A percentile compares a stretch with the other conserved stretches of the same genome.
Evolutionary conservation across 2,329 filamentous ascomycete species (phyloP).

Genomic region (Aspergillus sp.): DNA sequence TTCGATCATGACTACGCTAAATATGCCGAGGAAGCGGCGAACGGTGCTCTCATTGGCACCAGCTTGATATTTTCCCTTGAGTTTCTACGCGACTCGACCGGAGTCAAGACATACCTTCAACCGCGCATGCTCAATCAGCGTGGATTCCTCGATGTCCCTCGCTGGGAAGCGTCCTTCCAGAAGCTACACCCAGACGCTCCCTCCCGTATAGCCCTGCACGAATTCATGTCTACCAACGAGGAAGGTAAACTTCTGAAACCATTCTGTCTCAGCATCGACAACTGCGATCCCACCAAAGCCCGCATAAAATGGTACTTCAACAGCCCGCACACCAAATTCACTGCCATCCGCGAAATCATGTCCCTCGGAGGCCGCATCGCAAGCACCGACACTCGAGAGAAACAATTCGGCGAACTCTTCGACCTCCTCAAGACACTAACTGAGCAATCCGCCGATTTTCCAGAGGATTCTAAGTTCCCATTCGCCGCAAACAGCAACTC

Average conservation of each 20-base stretch:
- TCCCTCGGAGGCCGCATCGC: slow-evolving; percentile 1
- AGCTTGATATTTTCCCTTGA: slow-evolving; percentile 7
- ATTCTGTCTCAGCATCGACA: slow-evolving; percentile 10
- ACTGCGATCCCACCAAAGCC: slow-evolving; percentile 2
- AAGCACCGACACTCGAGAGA: not conserved
- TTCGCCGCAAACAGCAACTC: not conserved
- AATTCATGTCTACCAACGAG: not conserved
- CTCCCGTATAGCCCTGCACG: not conserved
- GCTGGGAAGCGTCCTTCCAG: slow-evolving; percentile 4
- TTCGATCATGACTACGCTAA: slow-evolving; percentile 9
- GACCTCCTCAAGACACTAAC: slow-evolving; percentile 4
- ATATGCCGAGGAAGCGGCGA: not conserved
- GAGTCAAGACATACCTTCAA: slow-evolving; percentile 7
- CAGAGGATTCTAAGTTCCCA: not conserved
- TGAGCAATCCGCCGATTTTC: not conserved
- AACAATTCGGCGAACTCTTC: slow-evolving; percentile 4
- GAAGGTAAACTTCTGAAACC: slow-evolving; percentile 5
- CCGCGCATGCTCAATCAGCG: slow-evolving; percentile 3
- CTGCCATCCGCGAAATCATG: slow-evolving; percentile 8
- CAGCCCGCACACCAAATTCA: slow-evolving; percentile 4
- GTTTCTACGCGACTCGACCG: not conserved
- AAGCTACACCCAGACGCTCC: not conserved
- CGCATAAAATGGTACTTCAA: slow-evolving; percentile 10
- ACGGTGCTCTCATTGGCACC: not conserved
- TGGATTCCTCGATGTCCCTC: not conserved